Conservation (phyloP, 2,329 filamentous ascomycete species). For the Biscogniauxia marginata region DNA sequence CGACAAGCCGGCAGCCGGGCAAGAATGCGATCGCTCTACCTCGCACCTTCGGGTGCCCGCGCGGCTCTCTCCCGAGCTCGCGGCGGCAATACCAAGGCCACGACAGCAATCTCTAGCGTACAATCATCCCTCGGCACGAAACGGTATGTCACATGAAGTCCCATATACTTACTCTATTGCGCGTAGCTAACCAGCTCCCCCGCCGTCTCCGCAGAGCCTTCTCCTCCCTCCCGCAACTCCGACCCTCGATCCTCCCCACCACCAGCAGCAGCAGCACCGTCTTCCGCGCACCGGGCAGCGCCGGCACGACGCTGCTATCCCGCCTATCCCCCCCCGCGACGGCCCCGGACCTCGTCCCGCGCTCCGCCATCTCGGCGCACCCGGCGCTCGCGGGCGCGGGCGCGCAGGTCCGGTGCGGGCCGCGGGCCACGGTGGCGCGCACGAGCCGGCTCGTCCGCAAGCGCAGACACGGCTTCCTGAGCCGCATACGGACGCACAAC, state of each 20-base stretch:
- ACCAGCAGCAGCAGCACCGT: slow-evolving; percentile 23
- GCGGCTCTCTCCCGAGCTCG: slow-evolving; percentile 16
- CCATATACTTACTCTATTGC: not conserved
- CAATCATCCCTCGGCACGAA: slow-evolving; percentile 6
- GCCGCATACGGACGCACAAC: slow-evolving; percentile 47
- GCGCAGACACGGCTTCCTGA: slow-evolving; percentile 57
- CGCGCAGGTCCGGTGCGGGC: slow-evolving; percentile 56
- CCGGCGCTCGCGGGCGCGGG: slow-evolving; percentile 46
- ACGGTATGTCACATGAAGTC: slow-evolving; percentile 9
- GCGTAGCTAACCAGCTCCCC: slow-evolving; percentile 1
- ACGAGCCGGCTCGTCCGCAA: slow-evolving; percentile 57
- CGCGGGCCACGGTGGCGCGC: slow-evolving; percentile 56
- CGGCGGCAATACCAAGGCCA: slow-evolving; percentile 1
- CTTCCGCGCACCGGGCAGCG: slow-evolving; percentile 29
- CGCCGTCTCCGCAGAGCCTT: slow-evolving; percentile 38
- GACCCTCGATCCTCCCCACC: slow-evolving; percentile 42
- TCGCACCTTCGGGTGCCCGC: slow-evolving; percentile 6
- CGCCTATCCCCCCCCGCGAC: slow-evolving; percentile 18
- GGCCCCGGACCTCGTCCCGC: slow-evolving; percentile 45
- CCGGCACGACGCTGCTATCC: slow-evolving; percentile 23
- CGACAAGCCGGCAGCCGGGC: not conserved
- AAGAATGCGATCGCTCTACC: slow-evolving; percentile 16
- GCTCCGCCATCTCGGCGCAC: slow-evolving; percentile 48
- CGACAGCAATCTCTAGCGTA: slow-evolving; percentile 1
- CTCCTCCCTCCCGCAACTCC: slow-evolving; percentile 49